Evolutionary conservation across 2,329 filamentous ascomycete species (phyloP).

Genomic region (Didymella glomerata): DNA sequence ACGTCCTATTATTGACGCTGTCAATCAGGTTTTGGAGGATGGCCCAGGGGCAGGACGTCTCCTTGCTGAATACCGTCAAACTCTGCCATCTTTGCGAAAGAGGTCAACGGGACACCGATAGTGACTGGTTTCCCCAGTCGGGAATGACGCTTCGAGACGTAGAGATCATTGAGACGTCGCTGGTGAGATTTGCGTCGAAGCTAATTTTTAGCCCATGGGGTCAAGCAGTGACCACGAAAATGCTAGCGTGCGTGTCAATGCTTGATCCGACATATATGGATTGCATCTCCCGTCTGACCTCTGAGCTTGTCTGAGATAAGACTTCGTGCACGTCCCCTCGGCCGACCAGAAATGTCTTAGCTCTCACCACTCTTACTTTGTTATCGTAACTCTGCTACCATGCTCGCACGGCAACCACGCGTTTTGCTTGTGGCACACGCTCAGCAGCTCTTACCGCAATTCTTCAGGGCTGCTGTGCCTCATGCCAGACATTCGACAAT

Average conservation of each 20-base stretch:
- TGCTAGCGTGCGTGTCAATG: conserved; percentile 33
- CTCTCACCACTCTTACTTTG: conserved; percentile 14
- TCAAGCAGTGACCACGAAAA: conserved; percentile 30
- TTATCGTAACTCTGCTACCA: neutral
- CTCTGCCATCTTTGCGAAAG: no score
- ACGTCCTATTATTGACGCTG: conserved; percentile 31
- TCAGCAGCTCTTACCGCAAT: conserved; percentile 17
- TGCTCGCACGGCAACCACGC: neutral
- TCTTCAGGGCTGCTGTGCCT: conserved; percentile 24
- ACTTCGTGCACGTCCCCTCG: conserved; percentile 28
- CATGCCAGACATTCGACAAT: conserved; percentile 43
- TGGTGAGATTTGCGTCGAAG: conserved; percentile 29
- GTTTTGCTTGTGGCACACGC: neutral
- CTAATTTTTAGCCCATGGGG: conserved; percentile 26
- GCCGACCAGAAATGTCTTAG: conserved; percentile 22
- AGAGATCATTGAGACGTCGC: conserved; percentile 25
- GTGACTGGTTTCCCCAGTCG: conserved; percentile 18
- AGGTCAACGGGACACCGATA: conserved; percentile 12
- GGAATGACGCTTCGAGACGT: conserved; percentile 20
- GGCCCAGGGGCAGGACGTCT: conserved; percentile 17
- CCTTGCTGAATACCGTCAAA: no score
- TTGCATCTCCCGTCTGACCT: conserved; percentile 8
- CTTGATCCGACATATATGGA: conserved; percentile 21
- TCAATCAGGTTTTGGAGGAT: conserved; percentile 26
- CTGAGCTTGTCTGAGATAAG: conserved; percentile 33